phyloP scores from a whole-genome alignment of 139 green algal species.

The Coelastrella sp. region DNA sequence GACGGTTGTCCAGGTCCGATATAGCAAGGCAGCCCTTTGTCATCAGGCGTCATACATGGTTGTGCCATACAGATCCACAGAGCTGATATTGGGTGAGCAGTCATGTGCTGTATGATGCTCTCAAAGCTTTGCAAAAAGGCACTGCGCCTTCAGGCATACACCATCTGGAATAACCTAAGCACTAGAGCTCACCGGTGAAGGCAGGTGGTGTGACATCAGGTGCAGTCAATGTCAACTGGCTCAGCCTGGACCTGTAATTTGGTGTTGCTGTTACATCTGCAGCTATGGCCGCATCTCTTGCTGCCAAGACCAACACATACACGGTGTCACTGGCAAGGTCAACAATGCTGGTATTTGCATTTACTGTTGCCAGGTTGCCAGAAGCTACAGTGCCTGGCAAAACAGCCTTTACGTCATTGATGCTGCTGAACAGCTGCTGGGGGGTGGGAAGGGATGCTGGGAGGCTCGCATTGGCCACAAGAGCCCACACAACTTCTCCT shows the following conservation, averaged over 20 bases:
- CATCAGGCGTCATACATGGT: too few species aligned
- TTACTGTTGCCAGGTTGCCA: not conserved
- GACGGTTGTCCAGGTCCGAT: too few species aligned
- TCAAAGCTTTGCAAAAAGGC: not conserved
- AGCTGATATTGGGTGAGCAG: not conserved
- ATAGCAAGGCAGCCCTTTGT: too few species aligned
- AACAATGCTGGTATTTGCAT: not conserved
- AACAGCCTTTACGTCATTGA: not conserved
- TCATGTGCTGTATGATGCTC: not conserved
- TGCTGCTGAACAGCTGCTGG: slow-evolving; percentile 3
- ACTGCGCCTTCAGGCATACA: too few species aligned
- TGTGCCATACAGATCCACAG: too few species aligned
- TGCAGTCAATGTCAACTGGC: not conserved
- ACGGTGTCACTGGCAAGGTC: slow-evolving; percentile 9
- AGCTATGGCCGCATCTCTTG: slow-evolving; percentile 17
- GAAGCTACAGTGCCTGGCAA: not conserved
- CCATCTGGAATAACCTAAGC: too few species aligned
- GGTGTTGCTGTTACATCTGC: not conserved
- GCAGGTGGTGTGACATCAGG: slow-evolving; percentile 53
- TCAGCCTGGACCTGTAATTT: slow-evolving; percentile 28
- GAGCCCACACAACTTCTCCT: slow-evolving; percentile 8
- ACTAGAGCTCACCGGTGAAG: slow-evolving; percentile 18
- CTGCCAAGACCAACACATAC: slow-evolving; percentile 44
- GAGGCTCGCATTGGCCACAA: not conserved
- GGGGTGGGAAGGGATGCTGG: not conserved